Base-by-base conservation (phyloP, 2,329 filamentous ascomycete species). In the Magnaporthiopsis incrustans region DNA sequence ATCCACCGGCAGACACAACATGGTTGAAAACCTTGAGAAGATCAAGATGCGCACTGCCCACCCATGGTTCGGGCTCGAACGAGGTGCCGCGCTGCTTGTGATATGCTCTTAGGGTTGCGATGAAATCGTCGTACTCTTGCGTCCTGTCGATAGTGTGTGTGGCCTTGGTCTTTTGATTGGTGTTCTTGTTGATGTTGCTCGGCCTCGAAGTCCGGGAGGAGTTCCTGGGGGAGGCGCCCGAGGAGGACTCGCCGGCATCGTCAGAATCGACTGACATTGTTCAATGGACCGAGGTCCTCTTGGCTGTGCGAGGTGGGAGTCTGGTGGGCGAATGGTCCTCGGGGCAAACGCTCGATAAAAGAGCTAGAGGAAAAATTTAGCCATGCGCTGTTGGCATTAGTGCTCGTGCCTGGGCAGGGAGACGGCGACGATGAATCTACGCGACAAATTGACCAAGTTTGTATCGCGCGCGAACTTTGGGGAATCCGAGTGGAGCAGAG, bases 51-150 rank as follows among this genome's bases (percentile, higher is more conserved):
- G 57, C 57, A n/a, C 62, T 63, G 66, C 90, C 91, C 70, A 96
- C 86, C 77, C 91, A 92, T 62, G 92, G 92, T 73, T 93, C 89
- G 35, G 88, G 82, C 66, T 96, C 92, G 69, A 96, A 86, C 65
- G 81, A 78, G 10, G 91, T 96, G 64, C 91, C 91, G 77, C 92
- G 85, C 75, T 91, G 86, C 70, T 88, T 82, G 76, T 96, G 91
- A 73, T 91, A 96, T 60, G 81, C 85, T 62, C 81, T 83, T 64
- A 96, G 78, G 71, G 88, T 86, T 69, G 84, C 80, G 72, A 96
- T 89, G 74, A 96, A 96, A 58, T 90, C 86, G 64, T 89, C 84
- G 76, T 92, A 92, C 77, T 95, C 91, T 62, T 84, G 78, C 3
- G 85, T 87, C 65, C 82, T 81, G 63, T 87, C 83, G 75, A 88